Evolutionary conservation across 2,329 filamentous ascomycete genomes (phyloP), one percentile per base, ranked within the genome.

Genomic region (Clonostachys byssicola): DNA sequence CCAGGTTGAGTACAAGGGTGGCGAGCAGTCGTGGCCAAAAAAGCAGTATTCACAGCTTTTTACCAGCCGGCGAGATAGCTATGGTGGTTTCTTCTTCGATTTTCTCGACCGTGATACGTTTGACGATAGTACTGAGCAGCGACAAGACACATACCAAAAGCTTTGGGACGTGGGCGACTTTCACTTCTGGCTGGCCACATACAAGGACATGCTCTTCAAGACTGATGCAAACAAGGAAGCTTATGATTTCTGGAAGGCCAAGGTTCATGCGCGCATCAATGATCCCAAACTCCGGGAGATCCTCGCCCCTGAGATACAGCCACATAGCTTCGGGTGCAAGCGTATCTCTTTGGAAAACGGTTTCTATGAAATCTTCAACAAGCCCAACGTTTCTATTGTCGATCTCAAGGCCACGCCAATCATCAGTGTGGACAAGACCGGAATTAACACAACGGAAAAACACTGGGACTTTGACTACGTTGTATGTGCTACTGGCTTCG

Each of bases 361-460:
- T 39, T 79, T 75, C 54, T 80, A 72, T 51, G 76, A 80, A 49
- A 63, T 68, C 4, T 67, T 73, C 45, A 70, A 77, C 50, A 64
- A 64, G 16, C 57, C 63, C 1, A 70, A 74, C 34, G 72, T 79
- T 4, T 61, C 73, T 41, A 54, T 77, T n/a, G 72, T 80, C 3
- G 62, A 73, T 42, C 52, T 77, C n/a, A 72, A 68, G 12, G 54
- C 63, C 9, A 69, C 66, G 4, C 63, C 69, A 0, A 75, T 80
- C 47, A 56, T 56, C 6, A 54, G 60, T 9, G 65, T 77, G 20
- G 68, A 62, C 0, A 55, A 58, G 5, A 63, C 51, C 0, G 74
- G 74, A 1, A 67, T 79, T 43, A 49, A 57, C 13, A 63, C 67
- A 2, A 46, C 60, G 2, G 66, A 72, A 34, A 66, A 68, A 2